These are phyloP conservation scores for Penicillium sp. DNA, from an alignment of 2,329 filamentous ascomycete genomes.

Conservation along the genomic window DNA sequence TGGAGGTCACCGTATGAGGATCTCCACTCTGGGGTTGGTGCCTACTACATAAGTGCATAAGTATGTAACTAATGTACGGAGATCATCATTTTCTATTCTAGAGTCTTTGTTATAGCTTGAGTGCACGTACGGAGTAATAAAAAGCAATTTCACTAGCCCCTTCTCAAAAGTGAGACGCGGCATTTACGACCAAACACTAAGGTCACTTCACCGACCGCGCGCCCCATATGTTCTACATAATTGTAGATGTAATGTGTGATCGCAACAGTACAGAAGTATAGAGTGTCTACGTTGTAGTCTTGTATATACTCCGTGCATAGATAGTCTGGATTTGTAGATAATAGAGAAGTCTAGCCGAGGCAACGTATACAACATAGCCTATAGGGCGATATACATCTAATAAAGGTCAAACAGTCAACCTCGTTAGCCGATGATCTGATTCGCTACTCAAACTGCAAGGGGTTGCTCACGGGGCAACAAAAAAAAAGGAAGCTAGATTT, in stretches of 20 bases:
- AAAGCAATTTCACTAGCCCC: not conserved
- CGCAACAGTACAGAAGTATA: not conserved
- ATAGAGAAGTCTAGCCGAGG: constrained; percentile 10
- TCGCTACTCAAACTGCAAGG: constrained; percentile 18
- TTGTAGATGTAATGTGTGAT: not conserved
- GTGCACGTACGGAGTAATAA: no score
- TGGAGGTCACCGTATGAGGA: constrained; percentile 8
- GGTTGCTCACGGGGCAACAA: constrained; percentile 6
- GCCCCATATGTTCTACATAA: not conserved
- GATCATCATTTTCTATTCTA: not conserved
- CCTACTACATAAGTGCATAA: not conserved
- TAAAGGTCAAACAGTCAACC: constrained; percentile 11
- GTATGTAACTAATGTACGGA: not conserved
- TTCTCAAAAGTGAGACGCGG: not conserved
- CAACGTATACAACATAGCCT: constrained; percentile 2
- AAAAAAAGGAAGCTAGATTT: constrained; percentile 1
- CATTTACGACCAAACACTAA: not conserved
- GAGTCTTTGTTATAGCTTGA: not conserved
- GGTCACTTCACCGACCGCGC: not conserved
- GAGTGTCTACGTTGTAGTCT: not conserved
- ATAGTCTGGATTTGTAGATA: not conserved
- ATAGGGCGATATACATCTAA: constrained; percentile 11
- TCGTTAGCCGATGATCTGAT: constrained; percentile 11
- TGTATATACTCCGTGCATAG: not conserved
- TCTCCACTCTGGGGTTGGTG: constrained; percentile 17